phyloP scores from a whole-genome alignment of 768 basidiomycete genomes.

The Tulasnella sp. region DNA sequence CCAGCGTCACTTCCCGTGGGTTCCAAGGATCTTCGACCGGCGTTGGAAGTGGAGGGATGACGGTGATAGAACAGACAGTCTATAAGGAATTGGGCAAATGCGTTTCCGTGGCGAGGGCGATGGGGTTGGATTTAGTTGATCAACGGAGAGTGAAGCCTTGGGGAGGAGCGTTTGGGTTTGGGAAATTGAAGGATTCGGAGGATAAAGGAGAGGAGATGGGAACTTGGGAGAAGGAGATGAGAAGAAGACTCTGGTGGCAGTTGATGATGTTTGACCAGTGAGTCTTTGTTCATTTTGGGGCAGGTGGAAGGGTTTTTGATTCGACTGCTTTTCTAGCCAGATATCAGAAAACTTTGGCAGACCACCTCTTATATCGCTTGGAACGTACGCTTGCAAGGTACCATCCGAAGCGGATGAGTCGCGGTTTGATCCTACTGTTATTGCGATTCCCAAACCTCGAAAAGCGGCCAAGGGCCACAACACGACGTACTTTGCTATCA shows the following conservation, averaged over 20 bases:
- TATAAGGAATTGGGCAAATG: conserved; percentile 60
- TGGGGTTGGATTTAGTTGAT: conserved; percentile 62
- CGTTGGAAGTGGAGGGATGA: conserved; percentile 33
- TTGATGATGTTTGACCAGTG: conserved; percentile 77
- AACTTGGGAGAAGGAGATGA: conserved; percentile 45
- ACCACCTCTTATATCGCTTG: conserved; percentile 58
- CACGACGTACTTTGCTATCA: conserved; percentile 57
- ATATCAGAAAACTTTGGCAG: conserved; percentile 69
- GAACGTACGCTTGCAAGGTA: conserved; percentile 57
- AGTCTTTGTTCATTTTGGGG: conserved; percentile 42
- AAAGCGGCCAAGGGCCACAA: conserved; percentile 37
- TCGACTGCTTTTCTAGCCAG: conserved; percentile 52
- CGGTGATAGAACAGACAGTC: conserved; percentile 24
- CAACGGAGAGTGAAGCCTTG: conserved; percentile 55
- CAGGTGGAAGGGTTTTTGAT: too few relatives aligned
- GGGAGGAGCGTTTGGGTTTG: conserved; percentile 40
- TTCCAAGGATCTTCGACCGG: conserved; percentile 37
- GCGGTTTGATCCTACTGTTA: conserved; percentile 54
- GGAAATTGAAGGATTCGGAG: background rate
- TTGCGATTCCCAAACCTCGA: conserved; percentile 49
- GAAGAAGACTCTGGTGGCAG: conserved; percentile 76
- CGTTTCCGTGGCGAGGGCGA: conserved; percentile 64
- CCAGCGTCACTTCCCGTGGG: conserved; percentile 39
- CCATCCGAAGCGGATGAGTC: conserved; percentile 62
- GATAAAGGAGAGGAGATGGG: conserved; percentile 16